phyloP scores from a whole-genome alignment of 257 asterid genomes.

The Ehretia macrophylla region DNA sequence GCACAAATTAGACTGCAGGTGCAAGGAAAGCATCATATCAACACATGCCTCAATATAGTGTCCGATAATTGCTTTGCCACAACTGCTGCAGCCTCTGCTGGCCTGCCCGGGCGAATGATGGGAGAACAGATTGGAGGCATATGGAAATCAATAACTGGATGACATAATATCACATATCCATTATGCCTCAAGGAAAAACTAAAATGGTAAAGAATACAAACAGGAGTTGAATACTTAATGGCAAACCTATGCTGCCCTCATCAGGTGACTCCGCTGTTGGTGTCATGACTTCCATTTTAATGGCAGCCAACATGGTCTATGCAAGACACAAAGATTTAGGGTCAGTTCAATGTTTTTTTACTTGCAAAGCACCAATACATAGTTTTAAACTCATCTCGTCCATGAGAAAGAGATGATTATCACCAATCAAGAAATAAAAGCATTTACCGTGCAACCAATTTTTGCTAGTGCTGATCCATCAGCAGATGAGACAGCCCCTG shows the following conservation, averaged over 20 bases:
- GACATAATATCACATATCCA: conserved; percentile 2
- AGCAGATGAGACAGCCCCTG: conserved; percentile 91
- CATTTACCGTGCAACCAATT: conserved; percentile 90
- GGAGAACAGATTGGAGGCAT: conserved; percentile 99
- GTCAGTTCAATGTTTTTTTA: conserved; percentile 7
- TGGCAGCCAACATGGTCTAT: conserved; percentile 93
- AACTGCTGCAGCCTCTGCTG: conserved; percentile 88
- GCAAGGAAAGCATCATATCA: not conserved
- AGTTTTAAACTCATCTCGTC: not conserved
- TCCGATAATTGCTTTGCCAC: conserved; percentile 84
- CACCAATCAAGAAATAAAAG: not conserved
- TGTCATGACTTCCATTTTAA: conserved; percentile 92
- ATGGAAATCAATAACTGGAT: conserved; percentile 85
- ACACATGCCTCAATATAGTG: conserved; percentile 62
- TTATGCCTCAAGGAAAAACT: not conserved
- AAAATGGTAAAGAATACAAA: not conserved
- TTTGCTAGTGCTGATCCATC: conserved; percentile 89
- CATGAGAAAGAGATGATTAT: not conserved
- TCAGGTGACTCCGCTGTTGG: conserved; percentile 76
- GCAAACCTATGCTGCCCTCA: conserved; percentile 82
- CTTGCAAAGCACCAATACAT: not conserved
- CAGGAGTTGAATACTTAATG: not conserved
- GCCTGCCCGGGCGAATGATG: conserved; percentile 90
- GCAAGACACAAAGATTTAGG: conserved; percentile 10
- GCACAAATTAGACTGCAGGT: not conserved